Base-by-base conservation (phyloP, 2,329 filamentous ascomycete species). In the Elsinoe arachidis region DNA sequence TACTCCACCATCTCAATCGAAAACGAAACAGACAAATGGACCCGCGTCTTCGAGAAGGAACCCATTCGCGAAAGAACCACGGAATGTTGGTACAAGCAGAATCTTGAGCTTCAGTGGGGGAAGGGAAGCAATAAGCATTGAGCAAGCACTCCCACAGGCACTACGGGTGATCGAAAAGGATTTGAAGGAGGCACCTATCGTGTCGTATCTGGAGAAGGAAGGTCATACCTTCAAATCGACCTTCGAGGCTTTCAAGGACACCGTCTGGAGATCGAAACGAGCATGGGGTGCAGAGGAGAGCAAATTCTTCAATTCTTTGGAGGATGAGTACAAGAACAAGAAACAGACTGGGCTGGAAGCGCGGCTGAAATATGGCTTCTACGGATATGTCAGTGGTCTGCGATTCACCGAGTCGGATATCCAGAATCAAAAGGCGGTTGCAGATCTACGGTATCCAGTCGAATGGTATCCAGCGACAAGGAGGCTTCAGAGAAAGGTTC, bases 391-490 rank as follows among this genome's bases (percentile, higher is more conserved):
- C 17, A 74, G 84, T 58, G 79, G 80, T 11, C 68, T 76, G 2
- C 75, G 74, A 23, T 83, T 86, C 67, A 80, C 84, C 1, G 71
- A 75, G 17, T 76, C 74, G 2, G 73, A 85, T 52, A 73, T 81
- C 30, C 72, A 77, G 44, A 79, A 80, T 30, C 87, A 91, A 64
- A 74, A 76, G 63, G 78, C 78, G 17, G 72, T 95, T 12, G 82
- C 89, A n/a, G 90, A 96, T 72, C 75, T 96, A 63, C 82, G 90
- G n/a, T 90, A 84, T 70, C 93, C 93, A 0, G 80, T 85, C 56
- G 93, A 99, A 70, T 97, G 92, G 92, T 97, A 86, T 67, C 90
- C 92, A 0, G 84, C 82, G 3, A 93, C 93, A 1, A 81, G 95
- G 59, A 79, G 82, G 46, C 77, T 93, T 64, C 88, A 91, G 66